phyloP scores from a whole-genome alignment of 2,329 filamentous ascomycete species.

The Exophiala alcalophila region DNA sequence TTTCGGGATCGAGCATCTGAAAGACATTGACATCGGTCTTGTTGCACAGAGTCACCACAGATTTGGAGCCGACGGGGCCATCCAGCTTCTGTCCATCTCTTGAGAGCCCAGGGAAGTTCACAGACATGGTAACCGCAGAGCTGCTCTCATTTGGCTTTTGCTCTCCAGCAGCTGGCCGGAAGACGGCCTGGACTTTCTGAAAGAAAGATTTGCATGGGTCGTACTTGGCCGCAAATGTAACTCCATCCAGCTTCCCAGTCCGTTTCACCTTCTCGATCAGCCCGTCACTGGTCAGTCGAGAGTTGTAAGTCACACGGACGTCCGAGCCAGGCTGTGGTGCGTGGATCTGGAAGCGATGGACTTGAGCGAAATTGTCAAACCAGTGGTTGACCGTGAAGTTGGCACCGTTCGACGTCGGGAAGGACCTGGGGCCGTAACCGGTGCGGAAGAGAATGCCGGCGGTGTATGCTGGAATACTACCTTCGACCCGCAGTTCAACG shows the following conservation, averaged over 20 bases:
- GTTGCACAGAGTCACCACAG: conserved; percentile 54
- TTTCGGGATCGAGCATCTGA: conserved; percentile 64
- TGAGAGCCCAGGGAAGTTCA: conserved; percentile 60
- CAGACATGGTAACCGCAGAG: conserved; percentile 63
- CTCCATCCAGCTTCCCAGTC: conserved; percentile 54
- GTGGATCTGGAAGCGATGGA: conserved; percentile 70
- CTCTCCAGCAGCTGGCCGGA: conserved; percentile 37
- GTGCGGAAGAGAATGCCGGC: conserved; percentile 72
- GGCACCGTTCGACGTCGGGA: conserved; percentile 59
- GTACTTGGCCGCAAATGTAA: conserved; percentile 67
- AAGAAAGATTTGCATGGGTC: conserved; percentile 75
- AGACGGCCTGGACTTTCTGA: conserved; percentile 65
- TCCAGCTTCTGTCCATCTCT: conserved; percentile 25
- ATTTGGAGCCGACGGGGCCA: conserved; percentile 24
- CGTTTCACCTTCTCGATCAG: conserved; percentile 60
- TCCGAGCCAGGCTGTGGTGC: conserved; percentile 37
- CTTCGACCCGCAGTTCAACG: conserved; percentile 61
- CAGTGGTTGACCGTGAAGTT: conserved; percentile 66
- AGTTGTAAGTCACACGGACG: conserved; percentile 64
- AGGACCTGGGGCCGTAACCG: conserved; percentile 64
- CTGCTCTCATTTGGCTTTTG: conserved; percentile 48
- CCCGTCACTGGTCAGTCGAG: conserved; percentile 64
- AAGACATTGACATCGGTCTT: conserved; percentile 57
- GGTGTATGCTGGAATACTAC: conserved; percentile 67
- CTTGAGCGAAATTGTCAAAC: conserved; percentile 70